These are phyloP conservation scores for Malassezia equina DNA, from an alignment of 1,284 basidiomycete species.

Conservation along the genomic window DNA sequence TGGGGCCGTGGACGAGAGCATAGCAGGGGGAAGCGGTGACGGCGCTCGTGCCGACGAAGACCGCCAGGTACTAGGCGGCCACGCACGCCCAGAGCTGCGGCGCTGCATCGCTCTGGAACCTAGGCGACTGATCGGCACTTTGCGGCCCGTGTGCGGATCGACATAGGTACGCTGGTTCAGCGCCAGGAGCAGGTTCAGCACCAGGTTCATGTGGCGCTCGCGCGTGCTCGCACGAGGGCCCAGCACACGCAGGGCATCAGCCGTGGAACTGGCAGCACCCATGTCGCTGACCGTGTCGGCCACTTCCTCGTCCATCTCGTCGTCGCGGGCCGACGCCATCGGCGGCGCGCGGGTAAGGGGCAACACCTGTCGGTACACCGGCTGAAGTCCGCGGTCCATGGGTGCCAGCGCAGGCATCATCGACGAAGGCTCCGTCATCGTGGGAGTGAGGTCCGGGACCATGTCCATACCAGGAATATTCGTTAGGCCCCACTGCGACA, in stretches of 20 bases:
- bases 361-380: conserved; percentile 38
- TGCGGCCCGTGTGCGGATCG: conserved; percentile 5
- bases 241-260: not conserved
- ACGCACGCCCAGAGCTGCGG: not conserved
- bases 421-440: not conserved
- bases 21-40: not conserved
- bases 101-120: not conserved
- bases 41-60: not conserved
- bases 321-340: not conserved
- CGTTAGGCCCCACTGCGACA: conserved; percentile 29
- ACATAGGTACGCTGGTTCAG: conserved; percentile 9
- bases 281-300: not conserved
- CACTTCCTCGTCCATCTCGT: not conserved
- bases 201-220: conserved; percentile 9
- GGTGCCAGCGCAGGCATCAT: not conserved
- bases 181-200: conserved; percentile 14
- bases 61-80: not conserved
- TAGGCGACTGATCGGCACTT: not conserved
- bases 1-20: not conserved
- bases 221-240: not conserved
- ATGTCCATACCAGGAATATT: conserved; percentile 40
- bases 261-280: not conserved
- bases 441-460: conserved; percentile 12
- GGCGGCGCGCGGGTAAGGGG: conserved; percentile 39
- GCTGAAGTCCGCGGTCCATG: conserved; percentile 20